These are phyloP conservation scores for Gastrodia elata DNA, from an alignment of 106 monocot species.

Conservation along the genomic window DNA sequence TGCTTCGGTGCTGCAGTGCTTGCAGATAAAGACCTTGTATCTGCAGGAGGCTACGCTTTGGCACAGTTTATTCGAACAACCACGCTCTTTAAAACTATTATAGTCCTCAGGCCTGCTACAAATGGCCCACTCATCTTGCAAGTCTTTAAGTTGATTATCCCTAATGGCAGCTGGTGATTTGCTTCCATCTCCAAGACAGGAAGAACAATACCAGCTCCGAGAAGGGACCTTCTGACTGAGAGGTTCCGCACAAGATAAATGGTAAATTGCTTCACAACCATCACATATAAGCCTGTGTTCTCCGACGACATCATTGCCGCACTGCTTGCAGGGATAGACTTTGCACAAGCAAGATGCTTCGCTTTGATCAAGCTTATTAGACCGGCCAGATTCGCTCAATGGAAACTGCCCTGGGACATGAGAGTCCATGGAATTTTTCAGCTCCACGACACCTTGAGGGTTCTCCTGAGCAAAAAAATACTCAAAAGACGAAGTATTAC, in stretches of 20 bases:
- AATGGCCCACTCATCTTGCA: slow-evolving; percentile 31
- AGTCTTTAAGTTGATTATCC: slow-evolving; percentile 5
- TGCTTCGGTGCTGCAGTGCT: slow-evolving; percentile 41
- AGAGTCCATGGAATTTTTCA: slow-evolving; percentile 39
- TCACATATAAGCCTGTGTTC: slow-evolving; percentile 59
- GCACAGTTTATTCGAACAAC: not conserved
- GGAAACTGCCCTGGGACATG: slow-evolving; percentile 26
- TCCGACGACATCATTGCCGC: slow-evolving; percentile 34
- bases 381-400: slow-evolving; percentile 38
- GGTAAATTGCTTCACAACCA: slow-evolving; percentile 64
- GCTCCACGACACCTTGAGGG: slow-evolving; percentile 8
- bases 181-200: slow-evolving; percentile 21
- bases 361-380: slow-evolving; percentile 40
- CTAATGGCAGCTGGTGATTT: slow-evolving; percentile 7
- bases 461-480: slow-evolving; percentile 21
- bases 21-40: slow-evolving; percentile 38
- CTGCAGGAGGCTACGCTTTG: slow-evolving; percentile 28
- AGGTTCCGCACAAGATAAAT: slow-evolving; percentile 50
- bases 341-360: slow-evolving; percentile 39
- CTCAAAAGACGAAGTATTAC: not conserved
- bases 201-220: slow-evolving; percentile 44
- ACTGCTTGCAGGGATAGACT: slow-evolving; percentile 44
- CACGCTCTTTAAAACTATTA: not conserved
- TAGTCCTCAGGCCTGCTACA: not conserved
- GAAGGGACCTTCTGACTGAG: slow-evolving; percentile 17